phyloP scores from a whole-genome alignment of 768 basidiomycete species.

The Coprinellus micaceus region DNA sequence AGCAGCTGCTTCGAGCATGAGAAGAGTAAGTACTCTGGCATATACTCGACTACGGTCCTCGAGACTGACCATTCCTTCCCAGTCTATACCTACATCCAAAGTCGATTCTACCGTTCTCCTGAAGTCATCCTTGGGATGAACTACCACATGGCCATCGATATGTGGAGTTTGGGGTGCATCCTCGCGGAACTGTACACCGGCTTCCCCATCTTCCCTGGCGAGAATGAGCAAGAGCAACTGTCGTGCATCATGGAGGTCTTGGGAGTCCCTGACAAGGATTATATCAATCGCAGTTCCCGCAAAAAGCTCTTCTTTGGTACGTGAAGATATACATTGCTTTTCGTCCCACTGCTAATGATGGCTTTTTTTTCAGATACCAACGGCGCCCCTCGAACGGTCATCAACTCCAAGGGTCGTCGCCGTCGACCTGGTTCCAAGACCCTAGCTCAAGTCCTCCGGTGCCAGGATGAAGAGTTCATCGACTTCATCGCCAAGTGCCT shows the following conservation, averaged over 20 bases:
- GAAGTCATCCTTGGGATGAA: constrained; percentile 99
- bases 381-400: constrained; percentile 87
- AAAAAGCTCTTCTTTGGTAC: constrained; percentile 95
- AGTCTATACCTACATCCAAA: constrained; percentile 99
- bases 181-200: constrained; percentile 96
- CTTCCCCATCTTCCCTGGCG: constrained; percentile 97
- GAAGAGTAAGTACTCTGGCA: constrained; percentile 63
- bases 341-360: too few relatives aligned
- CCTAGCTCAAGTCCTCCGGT: constrained; percentile 82
- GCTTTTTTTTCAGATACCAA: constrained; percentile 71
- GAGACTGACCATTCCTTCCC: constrained; percentile 6
- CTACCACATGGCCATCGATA: constrained; percentile 98
- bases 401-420: constrained; percentile 94
- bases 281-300: constrained; percentile 89
- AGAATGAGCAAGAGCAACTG: constrained; percentile 97
- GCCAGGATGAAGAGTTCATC: constrained; percentile 91
- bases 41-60: constrained; percentile 3
- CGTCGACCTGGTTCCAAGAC: constrained; percentile 90
- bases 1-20: constrained; percentile 98
- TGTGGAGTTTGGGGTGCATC: constrained; percentile 99
- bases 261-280: constrained; percentile 91
- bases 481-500: constrained; percentile 97
- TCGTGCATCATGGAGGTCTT: constrained; percentile 99
- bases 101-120: constrained; percentile 99
- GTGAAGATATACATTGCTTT: constrained; percentile 35